Conservation (phyloP, 768 basidiomycete species). For the Rhizopogon roseolus region DNA sequence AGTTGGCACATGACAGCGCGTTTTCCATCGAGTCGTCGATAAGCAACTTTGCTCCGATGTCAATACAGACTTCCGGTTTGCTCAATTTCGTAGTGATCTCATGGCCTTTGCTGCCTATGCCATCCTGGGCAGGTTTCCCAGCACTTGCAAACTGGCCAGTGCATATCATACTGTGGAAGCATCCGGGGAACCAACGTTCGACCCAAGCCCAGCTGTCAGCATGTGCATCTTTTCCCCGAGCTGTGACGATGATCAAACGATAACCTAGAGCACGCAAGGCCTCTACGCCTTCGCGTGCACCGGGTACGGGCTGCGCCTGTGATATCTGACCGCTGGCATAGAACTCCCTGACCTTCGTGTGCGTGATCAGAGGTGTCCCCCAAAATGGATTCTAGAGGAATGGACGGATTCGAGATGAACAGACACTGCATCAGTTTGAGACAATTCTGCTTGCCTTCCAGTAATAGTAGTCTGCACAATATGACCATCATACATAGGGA, state of each 20-base stretch:
- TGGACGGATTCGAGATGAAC: background rate
- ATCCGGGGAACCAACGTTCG: slow-evolving; percentile 56
- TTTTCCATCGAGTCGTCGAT: slow-evolving; percentile 85
- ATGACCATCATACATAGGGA: background rate
- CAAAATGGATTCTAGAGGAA: slow-evolving; percentile 44
- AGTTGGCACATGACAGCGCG: slow-evolving; percentile 50
- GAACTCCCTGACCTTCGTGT: slow-evolving; percentile 53
- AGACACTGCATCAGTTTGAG: background rate
- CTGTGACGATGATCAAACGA: slow-evolving; percentile 70
- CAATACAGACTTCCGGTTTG: slow-evolving; percentile 70
- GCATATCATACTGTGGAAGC: slow-evolving; percentile 61
- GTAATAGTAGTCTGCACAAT: slow-evolving; percentile 57
- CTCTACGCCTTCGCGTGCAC: slow-evolving; percentile 55
- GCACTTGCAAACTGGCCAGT: slow-evolving; percentile 67
- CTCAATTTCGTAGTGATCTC: slow-evolving; percentile 52
- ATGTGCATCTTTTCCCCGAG: slow-evolving; percentile 51
- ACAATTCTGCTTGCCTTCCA: slow-evolving; percentile 50
- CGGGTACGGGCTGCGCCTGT: slow-evolving; percentile 47
- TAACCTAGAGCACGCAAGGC: slow-evolving; percentile 59
- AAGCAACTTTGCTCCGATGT: slow-evolving; percentile 57
- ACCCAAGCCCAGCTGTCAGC: slow-evolving; percentile 66
- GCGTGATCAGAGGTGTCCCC: slow-evolving; percentile 57
- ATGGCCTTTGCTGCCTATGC: slow-evolving; percentile 16
- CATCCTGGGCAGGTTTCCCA: slow-evolving; percentile 29
- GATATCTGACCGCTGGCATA: slow-evolving; percentile 49